A percentile compares a stretch with the other conserved stretches of the same genome.
phyloP scores from a whole-genome alignment of 768 basidiomycete species.

The Calocera viscosa region DNA sequence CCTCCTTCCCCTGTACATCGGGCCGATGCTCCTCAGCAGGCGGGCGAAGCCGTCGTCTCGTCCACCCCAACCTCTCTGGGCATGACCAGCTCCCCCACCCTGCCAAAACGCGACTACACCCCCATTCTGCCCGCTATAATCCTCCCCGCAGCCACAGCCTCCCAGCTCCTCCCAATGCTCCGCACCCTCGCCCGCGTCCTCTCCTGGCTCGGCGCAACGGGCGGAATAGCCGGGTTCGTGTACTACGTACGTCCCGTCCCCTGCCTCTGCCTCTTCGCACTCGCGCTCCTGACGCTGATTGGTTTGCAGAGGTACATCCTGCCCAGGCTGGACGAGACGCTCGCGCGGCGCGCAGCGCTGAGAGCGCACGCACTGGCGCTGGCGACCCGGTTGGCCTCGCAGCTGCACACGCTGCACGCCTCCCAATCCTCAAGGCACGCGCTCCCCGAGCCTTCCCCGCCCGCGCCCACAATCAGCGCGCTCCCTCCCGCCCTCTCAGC shows the following conservation, averaged over 20 bases:
- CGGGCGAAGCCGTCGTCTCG: conserved; percentile 11
- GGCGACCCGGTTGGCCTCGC: not conserved
- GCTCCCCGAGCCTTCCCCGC: not conserved
- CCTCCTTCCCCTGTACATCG: conserved; percentile 10
- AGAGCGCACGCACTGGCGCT: conserved; percentile 1
- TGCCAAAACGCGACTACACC: conserved; percentile 1
- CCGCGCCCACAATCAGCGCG: not conserved
- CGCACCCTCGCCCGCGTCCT: not conserved
- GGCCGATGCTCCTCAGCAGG: not conserved
- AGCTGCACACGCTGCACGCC: not conserved
- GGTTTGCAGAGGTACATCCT: not conserved
- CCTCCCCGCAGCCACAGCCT: not conserved
- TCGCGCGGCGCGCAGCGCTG: conserved; percentile 1
- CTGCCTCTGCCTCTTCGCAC: not conserved
- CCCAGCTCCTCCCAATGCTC: not conserved
- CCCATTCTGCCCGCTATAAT: not conserved
- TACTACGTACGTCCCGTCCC: not conserved
- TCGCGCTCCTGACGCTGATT: not conserved
- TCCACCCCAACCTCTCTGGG: conserved; percentile 1
- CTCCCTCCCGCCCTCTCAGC: not conserved
- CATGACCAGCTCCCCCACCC: not conserved
- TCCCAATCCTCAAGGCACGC: not conserved
- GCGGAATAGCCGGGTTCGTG: not conserved
- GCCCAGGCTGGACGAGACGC: conserved; percentile 2
- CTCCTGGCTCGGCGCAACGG: not conserved